Evolutionary conservation across 495 filamentous ascomycete species (phyloP).

Genomic region (Neurospora discreta): DNA sequence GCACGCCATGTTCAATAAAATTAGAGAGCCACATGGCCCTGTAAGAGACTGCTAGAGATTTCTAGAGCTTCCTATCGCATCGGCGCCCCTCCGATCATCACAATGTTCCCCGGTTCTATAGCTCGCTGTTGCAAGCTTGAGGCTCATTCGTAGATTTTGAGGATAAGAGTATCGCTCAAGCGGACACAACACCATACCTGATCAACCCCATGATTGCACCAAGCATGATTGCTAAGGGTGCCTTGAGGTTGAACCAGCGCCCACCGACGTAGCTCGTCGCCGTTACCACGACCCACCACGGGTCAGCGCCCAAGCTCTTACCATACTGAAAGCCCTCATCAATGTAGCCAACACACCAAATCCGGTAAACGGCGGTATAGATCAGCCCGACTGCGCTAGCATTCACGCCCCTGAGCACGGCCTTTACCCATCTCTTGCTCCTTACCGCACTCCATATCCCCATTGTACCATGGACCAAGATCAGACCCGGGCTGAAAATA

Average conservation of each 20-base stretch:
- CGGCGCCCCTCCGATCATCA: not conserved
- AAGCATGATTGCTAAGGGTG: conserved; percentile 52
- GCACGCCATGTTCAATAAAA: no score
- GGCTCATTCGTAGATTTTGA: not conserved
- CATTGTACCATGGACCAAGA: conserved; percentile 55
- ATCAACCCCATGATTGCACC: conserved; percentile 54
- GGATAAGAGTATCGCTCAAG: not conserved
- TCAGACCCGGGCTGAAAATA: conserved; percentile 64
- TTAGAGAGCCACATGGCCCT: no score
- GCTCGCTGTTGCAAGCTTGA: not conserved
- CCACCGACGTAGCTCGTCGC: conserved; percentile 52
- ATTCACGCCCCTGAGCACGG: conserved; percentile 57
- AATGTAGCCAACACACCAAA: conserved; percentile 70
- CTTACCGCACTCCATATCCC: conserved; percentile 57
- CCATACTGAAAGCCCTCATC: conserved; percentile 42
- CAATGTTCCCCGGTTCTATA: not conserved
- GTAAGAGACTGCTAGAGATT: no score
- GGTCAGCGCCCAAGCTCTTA: conserved; percentile 48
- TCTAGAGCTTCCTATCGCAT: not conserved
- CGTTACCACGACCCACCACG: conserved; percentile 67
- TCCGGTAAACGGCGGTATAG: conserved; percentile 75
- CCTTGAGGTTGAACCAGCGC: conserved; percentile 48
- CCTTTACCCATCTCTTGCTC: conserved; percentile 40
- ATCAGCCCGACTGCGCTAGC: conserved; percentile 69
- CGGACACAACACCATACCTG: conserved; percentile 48